Base-by-base conservation (phyloP, 2,329 filamentous ascomycete genomes). In the Diplodia corticola region DNA sequence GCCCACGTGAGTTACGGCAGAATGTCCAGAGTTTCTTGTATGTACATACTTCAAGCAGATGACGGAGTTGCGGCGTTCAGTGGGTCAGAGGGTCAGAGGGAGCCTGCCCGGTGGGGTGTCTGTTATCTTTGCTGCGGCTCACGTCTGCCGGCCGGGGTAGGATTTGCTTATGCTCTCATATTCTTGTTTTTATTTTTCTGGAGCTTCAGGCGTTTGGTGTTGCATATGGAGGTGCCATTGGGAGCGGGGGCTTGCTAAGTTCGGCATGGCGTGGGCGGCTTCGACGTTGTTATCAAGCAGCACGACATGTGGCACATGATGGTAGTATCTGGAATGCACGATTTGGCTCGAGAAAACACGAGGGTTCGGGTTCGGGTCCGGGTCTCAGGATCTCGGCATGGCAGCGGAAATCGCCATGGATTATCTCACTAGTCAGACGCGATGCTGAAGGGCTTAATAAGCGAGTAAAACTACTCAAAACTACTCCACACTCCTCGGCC, bases 1-100 rank as follows among this genome's bases (percentile, higher is more conserved):
- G 77, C 77, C 77, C 17, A 74, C 71, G 24, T 78, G 68, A 76
- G 50, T 20, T 57, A 3, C 15, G 24, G 26, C n/a, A 40, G 24
- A 35, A 65, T n/a, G 37, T 20, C 17, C 22, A 10, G 22, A 35
- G 44, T 49, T 61, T 61, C 15, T 24, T 46, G 35, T 24, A n/a
- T n/a, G n/a, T n/a, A n/a, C n/a, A n/a, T n/a, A 35, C 28, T 40
- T 44, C 33, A 50, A 40, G 49, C 22, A 48, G 12, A n/a, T 30
- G 13, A 24, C 17, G 57, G 44, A 20, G 57, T n/a, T 35, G 33
- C n/a, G 57, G 40, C 26, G 44, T 61, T 12, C 2, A 35, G 6
- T 12, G 12, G 54, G 20, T 20, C 10, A 57, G n/a, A 22, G 5
- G 57, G 44, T 35, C n/a, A n/a, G n/a, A n/a, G n/a, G n/a, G n/a